Base-by-base conservation (phyloP, 2,329 filamentous ascomycete genomes). In the Fusarium annulatum region DNA sequence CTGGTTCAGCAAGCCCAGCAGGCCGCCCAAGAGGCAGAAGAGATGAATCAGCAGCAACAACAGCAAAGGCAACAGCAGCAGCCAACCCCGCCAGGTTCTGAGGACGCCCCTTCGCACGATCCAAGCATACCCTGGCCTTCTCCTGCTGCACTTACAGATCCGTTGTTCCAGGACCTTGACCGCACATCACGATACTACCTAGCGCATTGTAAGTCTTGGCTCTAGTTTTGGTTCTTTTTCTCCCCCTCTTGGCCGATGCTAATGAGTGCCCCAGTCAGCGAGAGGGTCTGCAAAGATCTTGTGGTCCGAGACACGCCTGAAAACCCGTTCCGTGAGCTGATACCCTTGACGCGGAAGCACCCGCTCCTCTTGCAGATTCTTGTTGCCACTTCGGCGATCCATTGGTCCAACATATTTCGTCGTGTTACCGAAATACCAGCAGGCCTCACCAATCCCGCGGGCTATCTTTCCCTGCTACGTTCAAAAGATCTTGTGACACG, bases 81-180 rank as follows among this genome's bases (percentile, higher is more conserved):
- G 33, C 67, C 41, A 16, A 46, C 26, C 33, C 56, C 56, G 4
- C 56, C 56, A 38, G 33, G 36, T 28, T 59, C 56, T 28, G 42
- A 59, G 19, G 33, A 15, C 30, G 38, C 57, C n/a, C 33, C 63
- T 28, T 57, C 72, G 21, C 67, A 55, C 46, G 61, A 70, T 30
- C 51, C 57, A 21, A 71, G 59, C 36, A 63, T 66, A 63, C 61
- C 64, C 46, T 77, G 74, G 76, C 73, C 74, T 43, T 67, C 64
- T 46, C 73, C 73, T 16, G 73, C 67, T 21, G 77, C 83, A 36
- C 80, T 89, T 55, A 83, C 86, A 34, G 89, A 91, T 76, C 89
- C 89, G 18, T 73, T 90, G 51, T 84, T 90, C 64, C 86, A 89
- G 72, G 86, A 88, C 71, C 83, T 90, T 48, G 84, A 85, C 71